Evolutionary conservation across 257 asterid genomes (phyloP), one percentile per base, ranked within the genome.

Genomic region (Marsdenia floribunda): DNA sequence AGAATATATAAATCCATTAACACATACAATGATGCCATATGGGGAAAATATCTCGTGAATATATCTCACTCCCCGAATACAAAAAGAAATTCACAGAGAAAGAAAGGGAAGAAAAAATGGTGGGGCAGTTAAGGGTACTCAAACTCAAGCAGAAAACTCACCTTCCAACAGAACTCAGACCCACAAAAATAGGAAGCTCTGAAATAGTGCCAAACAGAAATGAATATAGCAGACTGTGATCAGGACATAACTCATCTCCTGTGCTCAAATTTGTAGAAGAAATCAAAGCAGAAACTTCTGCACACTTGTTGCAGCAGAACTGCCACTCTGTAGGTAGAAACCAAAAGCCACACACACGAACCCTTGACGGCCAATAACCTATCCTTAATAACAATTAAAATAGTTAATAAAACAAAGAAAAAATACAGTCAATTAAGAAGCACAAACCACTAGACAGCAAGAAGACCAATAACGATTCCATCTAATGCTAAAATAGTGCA

Each of bases 101-200:
- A 40, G 37, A 63, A 15, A 38, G 15, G 2, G 47, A 37, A 50
- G 54, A 50, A 50, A 50, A 50, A 50, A 50, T 11, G 54, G 54
- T 6, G 50, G 38, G 71, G 13, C 52, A 61, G 68, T 3, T 9
- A 33, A 66, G 22, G 42, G 24, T 52, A 67, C 49, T 75, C 65
- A 38, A 53, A 69, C 66, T 37, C 47, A 76, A 50, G 57, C 52
- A 80, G 49, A 60, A 73, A 10, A 82, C 90, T 89, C 49, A 81
- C 99, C 99, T 92, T 86, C 97, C 99, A 73, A 85, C 75, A 68
- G 97, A 94, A 82, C 97, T 92, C 73, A 94, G 87, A 83, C 97
- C 79, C 21, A 90, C 77, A 87, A 90, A 91, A 83, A 90, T 71
- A 65, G 96, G 97, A 68, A 80, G 87, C 78, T 86, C 86, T 53